Percentiles rank a stretch among this genome's conserved stretches.
Conservation (phyloP, 2,329 filamentous ascomycete species). For the Aspergillus flavus region DNA sequence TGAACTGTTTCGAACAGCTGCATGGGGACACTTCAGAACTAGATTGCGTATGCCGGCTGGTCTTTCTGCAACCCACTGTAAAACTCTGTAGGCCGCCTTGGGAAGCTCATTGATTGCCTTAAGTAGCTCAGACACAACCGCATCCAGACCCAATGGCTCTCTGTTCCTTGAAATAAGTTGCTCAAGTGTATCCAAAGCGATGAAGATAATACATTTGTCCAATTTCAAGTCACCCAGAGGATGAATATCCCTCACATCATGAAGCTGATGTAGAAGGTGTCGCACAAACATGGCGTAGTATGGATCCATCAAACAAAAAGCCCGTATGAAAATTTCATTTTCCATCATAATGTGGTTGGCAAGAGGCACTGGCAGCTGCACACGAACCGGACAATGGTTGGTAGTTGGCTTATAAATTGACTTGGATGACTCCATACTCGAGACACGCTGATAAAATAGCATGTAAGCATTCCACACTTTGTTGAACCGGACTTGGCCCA, state of each 20-base stretch:
- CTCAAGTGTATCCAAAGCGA: slow-evolving; percentile 65
- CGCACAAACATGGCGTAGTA: slow-evolving; percentile 69
- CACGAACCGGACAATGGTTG: slow-evolving; percentile 54
- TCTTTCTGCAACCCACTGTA: slow-evolving; percentile 63
- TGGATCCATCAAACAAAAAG: slow-evolving; percentile 78
- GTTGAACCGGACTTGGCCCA: slow-evolving; percentile 54
- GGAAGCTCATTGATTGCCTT: slow-evolving; percentile 55
- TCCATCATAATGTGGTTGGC: slow-evolving; percentile 65
- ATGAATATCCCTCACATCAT: slow-evolving; percentile 50
- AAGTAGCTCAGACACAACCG: slow-evolving; percentile 56
- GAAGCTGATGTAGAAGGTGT: slow-evolving; percentile 62
- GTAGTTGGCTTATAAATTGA: slow-evolving; percentile 47
- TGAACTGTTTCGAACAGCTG: slow-evolving; percentile 56
- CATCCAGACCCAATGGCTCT: slow-evolving; percentile 65
- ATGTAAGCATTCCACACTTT: slow-evolving; percentile 91
- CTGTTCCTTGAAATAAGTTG: slow-evolving; percentile 74
- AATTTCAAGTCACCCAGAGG: slow-evolving; percentile 53
- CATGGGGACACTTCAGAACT: slow-evolving; percentile 63
- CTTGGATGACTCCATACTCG: slow-evolving; percentile 61
- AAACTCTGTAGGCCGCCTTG: slow-evolving; percentile 60
- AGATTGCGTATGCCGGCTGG: slow-evolving; percentile 65
- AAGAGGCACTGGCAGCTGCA: slow-evolving; percentile 49
- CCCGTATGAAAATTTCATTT: slow-evolving; percentile 72
- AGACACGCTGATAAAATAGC: slow-evolving; percentile 89
- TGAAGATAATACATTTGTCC: slow-evolving; percentile 47